These are phyloP conservation scores for Fagopyrum homotropicum DNA, from an alignment of 148 eudicot species.

Conservation along the genomic window DNA sequence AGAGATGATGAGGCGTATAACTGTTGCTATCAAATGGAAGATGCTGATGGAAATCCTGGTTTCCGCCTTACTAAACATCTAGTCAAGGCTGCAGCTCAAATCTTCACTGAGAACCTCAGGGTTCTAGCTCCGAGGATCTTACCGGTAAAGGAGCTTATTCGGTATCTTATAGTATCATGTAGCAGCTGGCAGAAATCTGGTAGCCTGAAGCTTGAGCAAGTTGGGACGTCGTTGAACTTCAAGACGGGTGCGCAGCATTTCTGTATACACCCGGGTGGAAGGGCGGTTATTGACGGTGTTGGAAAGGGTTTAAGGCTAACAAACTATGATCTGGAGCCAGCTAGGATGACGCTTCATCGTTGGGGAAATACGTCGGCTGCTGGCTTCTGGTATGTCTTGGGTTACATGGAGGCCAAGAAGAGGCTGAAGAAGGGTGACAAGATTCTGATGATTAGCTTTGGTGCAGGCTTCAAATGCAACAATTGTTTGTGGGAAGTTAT, in stretches of 20 bases:
- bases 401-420: constrained; percentile 91
- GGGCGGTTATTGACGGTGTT: constrained; percentile 69
- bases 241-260: constrained; percentile 69
- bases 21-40: constrained; percentile 72
- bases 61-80: constrained; percentile 57
- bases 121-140: constrained; percentile 46
- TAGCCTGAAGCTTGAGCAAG: constrained; percentile 19
- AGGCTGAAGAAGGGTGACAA: constrained; percentile 79
- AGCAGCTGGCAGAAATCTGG: constrained; percentile 7
- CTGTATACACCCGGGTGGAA: constrained; percentile 82
- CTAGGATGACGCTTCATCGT: constrained; percentile 77
- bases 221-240: constrained; percentile 35
- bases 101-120: constrained; percentile 42
- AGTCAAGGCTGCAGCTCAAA: constrained; percentile 49
- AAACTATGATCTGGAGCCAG: constrained; percentile 65
- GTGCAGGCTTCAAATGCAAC: constrained; percentile 90
- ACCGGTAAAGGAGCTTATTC: constrained; percentile 42
- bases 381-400: constrained; percentile 81
- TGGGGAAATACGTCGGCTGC: constrained; percentile 87
- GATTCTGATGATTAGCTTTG: constrained; percentile 73
- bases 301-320: constrained; percentile 50
- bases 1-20: constrained; percentile 56
- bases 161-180: constrained; percentile 25
- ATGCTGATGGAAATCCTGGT: constrained; percentile 38
- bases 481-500: constrained; percentile 84